Conservation (phyloP, 83 land plant species). For the Picea abies region DNA sequence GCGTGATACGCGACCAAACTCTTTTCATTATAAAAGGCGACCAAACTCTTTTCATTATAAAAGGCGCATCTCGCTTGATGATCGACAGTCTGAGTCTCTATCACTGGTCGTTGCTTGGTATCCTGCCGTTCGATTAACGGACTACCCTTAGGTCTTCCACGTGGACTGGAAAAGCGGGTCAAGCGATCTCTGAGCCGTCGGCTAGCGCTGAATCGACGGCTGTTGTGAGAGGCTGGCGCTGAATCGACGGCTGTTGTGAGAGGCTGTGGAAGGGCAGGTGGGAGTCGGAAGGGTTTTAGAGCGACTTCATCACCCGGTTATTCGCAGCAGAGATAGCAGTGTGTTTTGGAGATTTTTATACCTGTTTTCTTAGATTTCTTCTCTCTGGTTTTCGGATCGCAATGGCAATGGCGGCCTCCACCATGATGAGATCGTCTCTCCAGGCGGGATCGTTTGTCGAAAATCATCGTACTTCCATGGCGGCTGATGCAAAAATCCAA, state of each 20-base stretch:
- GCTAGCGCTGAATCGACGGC: conserved; percentile 4
- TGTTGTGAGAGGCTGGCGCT: background rate
- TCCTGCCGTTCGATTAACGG: background rate
- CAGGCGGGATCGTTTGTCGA: background rate
- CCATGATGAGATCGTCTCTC: conserved; percentile 7
- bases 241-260: conserved; percentile 11
- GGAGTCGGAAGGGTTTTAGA: conserved; percentile 8
- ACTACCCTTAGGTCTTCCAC: background rate
- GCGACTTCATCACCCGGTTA: too few species aligned
- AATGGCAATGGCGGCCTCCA: background rate
- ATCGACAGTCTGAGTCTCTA: background rate
- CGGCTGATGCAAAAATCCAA: background rate
- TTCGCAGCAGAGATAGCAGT: background rate
- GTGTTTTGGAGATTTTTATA: background rate
- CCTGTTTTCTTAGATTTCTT: background rate
- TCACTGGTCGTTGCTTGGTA: background rate
- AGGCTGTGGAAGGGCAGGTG: background rate
- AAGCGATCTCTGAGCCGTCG: background rate
- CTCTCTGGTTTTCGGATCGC: background rate
- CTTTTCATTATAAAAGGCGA: background rate
- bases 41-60: background rate
- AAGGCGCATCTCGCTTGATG: background rate
- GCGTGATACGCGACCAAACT: background rate
- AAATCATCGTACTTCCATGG: background rate
- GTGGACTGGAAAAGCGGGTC: background rate